Evolutionary conservation across 129 eudicot genomes (phyloP).

Genomic region (Pittosporum tobira): DNA sequence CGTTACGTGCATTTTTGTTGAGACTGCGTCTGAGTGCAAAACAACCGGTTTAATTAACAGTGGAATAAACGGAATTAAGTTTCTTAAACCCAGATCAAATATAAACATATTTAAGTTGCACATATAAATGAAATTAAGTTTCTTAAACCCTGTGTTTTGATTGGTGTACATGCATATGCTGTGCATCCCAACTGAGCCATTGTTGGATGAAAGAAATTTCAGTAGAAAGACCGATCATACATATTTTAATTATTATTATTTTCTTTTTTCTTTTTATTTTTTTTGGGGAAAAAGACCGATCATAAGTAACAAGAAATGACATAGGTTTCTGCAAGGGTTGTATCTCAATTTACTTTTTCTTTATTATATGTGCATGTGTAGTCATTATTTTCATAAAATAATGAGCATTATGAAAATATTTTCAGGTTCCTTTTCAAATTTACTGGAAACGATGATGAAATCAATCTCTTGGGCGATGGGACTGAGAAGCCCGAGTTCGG

Average conservation of each 20-base stretch:
- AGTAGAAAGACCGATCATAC: no score
- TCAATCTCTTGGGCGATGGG: conserved; percentile 89
- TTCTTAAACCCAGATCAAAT: not conserved
- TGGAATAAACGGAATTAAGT: not conserved
- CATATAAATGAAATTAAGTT: no score
- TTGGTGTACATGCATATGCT: no score
- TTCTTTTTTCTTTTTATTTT: no score
- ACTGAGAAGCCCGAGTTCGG: conserved; percentile 94
- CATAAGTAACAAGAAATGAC: not conserved
- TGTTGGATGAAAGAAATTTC: no score
- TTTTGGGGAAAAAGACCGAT: no score
- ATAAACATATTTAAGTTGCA: no score
- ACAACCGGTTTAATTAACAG: not conserved
- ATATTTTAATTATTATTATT: no score
- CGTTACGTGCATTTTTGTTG: not conserved
- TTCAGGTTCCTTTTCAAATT: conserved; percentile 82
- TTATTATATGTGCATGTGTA: not conserved
- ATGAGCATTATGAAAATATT: not conserved
- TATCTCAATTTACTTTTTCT: not conserved
- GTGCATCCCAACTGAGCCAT: no score
- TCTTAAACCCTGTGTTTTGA: no score
- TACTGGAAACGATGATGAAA: conserved; percentile 78
- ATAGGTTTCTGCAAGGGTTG: not conserved
- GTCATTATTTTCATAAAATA: not conserved
- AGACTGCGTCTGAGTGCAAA: not conserved